phyloP scores from a whole-genome alignment of 2,329 filamentous ascomycete genomes.

The Periconia sp. region DNA sequence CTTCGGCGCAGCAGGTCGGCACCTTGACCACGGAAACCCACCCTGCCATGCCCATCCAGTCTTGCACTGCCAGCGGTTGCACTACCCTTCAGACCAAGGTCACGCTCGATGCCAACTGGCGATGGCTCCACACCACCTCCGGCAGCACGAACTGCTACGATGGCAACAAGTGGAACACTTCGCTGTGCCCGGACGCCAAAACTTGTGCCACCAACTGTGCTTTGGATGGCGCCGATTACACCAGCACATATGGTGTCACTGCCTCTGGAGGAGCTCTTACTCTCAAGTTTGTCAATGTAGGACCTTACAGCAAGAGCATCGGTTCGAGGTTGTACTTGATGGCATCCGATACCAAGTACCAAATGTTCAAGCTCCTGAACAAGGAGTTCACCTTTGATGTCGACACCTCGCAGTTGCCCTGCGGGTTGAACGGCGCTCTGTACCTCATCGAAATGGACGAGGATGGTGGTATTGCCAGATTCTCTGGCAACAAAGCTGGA shows the following conservation, averaged over 20 bases:
- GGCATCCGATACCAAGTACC: slow-evolving; percentile 22
- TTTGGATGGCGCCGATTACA: slow-evolving; percentile 58
- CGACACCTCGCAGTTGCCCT: slow-evolving; percentile 27
- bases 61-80: slow-evolving; percentile 57
- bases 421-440: slow-evolving; percentile 61
- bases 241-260: slow-evolving; percentile 49
- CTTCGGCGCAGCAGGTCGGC: slow-evolving; percentile 56
- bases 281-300: slow-evolving; percentile 25
- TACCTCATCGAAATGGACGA: slow-evolving; percentile 65
- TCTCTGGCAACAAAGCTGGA: slow-evolving; percentile 46
- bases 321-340: slow-evolving; percentile 29
- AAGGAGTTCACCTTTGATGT: slow-evolving; percentile 31
- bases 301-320: slow-evolving; percentile 24
- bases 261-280: slow-evolving; percentile 23
- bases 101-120: slow-evolving; percentile 61
- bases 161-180: slow-evolving; percentile 47
- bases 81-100: slow-evolving; percentile 55
- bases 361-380: slow-evolving; percentile 25
- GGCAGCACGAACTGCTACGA: slow-evolving; percentile 51
- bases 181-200: slow-evolving; percentile 38
- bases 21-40: slow-evolving; percentile 53
- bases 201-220: slow-evolving; percentile 55
- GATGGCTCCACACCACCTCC: slow-evolving; percentile 53
- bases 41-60: slow-evolving; percentile 56
- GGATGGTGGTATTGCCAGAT: slow-evolving; percentile 58